Percentiles rank a stretch among this genome's conserved stretches.
Conservation (phyloP, 2,329 filamentous ascomycete genomes). For the Fulvia fulva region DNA sequence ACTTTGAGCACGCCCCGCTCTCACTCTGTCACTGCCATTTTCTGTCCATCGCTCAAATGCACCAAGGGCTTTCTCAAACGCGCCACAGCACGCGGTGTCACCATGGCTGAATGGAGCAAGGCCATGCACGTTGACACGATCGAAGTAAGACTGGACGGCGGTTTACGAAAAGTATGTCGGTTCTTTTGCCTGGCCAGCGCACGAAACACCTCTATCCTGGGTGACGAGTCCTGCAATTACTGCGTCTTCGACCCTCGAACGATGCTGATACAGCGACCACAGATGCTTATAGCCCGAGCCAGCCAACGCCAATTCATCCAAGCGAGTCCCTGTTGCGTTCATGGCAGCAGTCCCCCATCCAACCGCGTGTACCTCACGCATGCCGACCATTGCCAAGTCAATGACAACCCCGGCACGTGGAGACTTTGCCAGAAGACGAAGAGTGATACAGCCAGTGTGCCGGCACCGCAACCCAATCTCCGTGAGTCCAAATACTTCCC, state of each 20-base stretch:
- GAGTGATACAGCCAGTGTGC: neutral
- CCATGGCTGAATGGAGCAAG: neutral
- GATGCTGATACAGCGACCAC: too few species aligned
- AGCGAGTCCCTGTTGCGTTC: neutral
- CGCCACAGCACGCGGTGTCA: neutral
- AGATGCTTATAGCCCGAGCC: neutral
- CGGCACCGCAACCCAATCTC: neutral
- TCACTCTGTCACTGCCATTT: too few species aligned
- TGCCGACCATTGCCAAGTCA: neutral
- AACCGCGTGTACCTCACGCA: neutral
- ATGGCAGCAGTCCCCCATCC: neutral
- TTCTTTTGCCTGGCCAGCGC: neutral
- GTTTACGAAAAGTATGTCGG: neutral
- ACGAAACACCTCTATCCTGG: neutral
- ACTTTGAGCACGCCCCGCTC: too few species aligned
- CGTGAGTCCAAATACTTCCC: neutral
- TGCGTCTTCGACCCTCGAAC: neutral
- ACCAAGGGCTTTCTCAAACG: too few species aligned
- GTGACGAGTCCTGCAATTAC: neutral
- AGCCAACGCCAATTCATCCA: neutral
- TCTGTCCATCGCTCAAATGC: too few species aligned
- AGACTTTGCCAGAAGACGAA: neutral
- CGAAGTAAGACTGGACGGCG: neutral
- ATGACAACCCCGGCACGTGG: neutral
- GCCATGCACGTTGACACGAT: neutral